Evolutionary conservation across 345 rosid genomes (phyloP), one percentile per base, ranked within the genome.

Genomic region (Erodium maritimum): DNA sequence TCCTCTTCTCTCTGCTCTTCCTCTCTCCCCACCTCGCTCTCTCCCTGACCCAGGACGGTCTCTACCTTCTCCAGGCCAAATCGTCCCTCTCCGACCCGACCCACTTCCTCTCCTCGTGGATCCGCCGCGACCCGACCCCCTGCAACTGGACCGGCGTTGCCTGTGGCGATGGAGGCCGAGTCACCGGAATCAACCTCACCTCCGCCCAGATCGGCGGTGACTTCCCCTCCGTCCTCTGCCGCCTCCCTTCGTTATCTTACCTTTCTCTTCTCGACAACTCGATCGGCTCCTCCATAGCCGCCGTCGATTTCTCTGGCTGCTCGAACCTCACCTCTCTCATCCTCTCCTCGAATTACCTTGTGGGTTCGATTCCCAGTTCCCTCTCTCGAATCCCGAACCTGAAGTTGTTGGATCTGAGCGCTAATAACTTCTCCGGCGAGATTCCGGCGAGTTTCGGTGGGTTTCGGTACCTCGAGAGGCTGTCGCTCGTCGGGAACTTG

Each of bases 201-300:
- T 5, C 60, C 37, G 72, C 67, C 25, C 65, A 46, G 57, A 85
- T 93, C 73, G 29, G 63, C 48, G 96, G 99, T 2, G 82, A 89
- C 52, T 89, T 93, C 73, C 96, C 96, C 1, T 33, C 75, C 63
- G 51, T 76, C 79, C 68, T 93, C 68, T 93, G 99, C 68, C 78
- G 79, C 50, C 90, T 88, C 29, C 80, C 91, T 50, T 67, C 62
- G 48, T 79, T 91, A 5, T 33, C 76, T 3, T 59, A 25, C 57
- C 69, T 91, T 57, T 65, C 65, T 59, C 82, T 91, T 25, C 2
- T 0, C 60, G 61, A 72, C 79, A 91, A 84, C 75, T 25, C 1
- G 73, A 76, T 88, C 73, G 86, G 83, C 74, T 75, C 85, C 12
- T 69, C 95, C 51, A 81, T 88, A 61, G 67, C 90, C 18, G 42